Base-by-base conservation (phyloP, 805 yeast genomes). In the Saccharomycopsis oosterbeekiorum region DNA sequence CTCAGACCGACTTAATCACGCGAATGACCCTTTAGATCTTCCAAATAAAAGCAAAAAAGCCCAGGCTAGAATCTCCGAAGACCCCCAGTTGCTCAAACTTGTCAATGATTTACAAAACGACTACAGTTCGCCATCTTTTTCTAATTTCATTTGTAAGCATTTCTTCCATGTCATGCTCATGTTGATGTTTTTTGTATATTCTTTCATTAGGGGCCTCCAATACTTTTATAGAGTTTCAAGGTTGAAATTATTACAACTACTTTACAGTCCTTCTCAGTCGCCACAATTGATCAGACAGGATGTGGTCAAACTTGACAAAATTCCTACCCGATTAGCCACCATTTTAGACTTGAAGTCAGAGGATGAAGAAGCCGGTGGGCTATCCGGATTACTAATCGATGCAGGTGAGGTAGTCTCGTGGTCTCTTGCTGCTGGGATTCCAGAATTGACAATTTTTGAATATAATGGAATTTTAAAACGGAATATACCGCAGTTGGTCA, bases 271-370 rank as follows among this genome's bases (percentile, higher is more conserved):
- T 2, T 79, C 86, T 37, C 84, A 82, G 68, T 83, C 96, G 2
- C 97, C 98, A 1, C 91, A 87, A 68, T 76, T 91, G 60, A 90
- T 93, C 65, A 83, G 96, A 66, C 85, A 86, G 64, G 98, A 93
- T 73, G 90, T 90, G 42, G 76, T 76, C 64, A 82, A 83, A 67
- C 75, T 93, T 60, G 70, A 79, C 53, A 94, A 94, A 72, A 79
- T 90, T 26, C 99, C 99, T 2, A 80, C 78, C 65, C 80, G 88
- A 57, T 68, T 94, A 24, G 86, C 96, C 9, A 84, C 88, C 21
- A 84, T 93, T n/a, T 74, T 94, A 61, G 84, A 82, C 66, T 79
- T 84, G 70, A 85, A 84, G 68, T 80, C 85, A 34, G 90, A 84
- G 62, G 88, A 86, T 64, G 93, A 85, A 67, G 96, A 89, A 67